Conservation (phyloP, 2,329 filamentous ascomycete species). For the Alternaria gansuensis region DNA sequence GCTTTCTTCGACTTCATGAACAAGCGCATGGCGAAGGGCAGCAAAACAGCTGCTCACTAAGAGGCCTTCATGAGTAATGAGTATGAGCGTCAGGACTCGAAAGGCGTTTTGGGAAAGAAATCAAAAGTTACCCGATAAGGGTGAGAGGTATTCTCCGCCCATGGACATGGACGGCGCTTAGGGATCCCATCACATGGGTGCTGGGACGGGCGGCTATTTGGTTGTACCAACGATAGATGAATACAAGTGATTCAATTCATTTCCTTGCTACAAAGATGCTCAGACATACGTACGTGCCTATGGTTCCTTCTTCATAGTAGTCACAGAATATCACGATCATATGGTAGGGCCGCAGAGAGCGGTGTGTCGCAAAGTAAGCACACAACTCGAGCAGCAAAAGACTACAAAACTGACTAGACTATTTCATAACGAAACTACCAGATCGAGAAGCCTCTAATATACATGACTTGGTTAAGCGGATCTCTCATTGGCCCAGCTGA, state of each 20-base stretch:
- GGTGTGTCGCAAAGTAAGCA: neutral
- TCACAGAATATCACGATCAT: neutral
- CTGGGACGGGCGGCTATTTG: conserved; percentile 13
- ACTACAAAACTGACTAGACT: neutral
- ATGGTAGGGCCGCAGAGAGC: neutral
- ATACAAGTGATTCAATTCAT: conserved; percentile 13
- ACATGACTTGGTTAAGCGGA: neutral
- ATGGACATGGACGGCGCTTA: conserved; percentile 20
- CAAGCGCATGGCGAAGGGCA: conserved; percentile 55
- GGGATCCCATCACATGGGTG: conserved; percentile 12
- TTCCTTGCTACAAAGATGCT: neutral
- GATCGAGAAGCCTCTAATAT: neutral
- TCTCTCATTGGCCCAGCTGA: conserved; percentile 24
- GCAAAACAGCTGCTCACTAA: conserved; percentile 16
- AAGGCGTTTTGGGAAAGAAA: conserved; percentile 15
- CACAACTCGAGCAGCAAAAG: neutral
- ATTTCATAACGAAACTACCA: conserved; percentile 3
- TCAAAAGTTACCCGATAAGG: conserved; percentile 12
- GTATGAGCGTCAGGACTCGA: conserved; percentile 1
- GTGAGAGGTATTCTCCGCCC: neutral
- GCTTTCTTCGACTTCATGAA: conserved; percentile 92
- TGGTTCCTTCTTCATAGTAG: neutral
- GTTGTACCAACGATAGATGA: conserved; percentile 18
- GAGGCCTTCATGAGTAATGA: neutral
- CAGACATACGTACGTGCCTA: neutral